Evolutionary conservation across 768 basidiomycete genomes (phyloP).

Genomic region (Calocybe cyanea): DNA sequence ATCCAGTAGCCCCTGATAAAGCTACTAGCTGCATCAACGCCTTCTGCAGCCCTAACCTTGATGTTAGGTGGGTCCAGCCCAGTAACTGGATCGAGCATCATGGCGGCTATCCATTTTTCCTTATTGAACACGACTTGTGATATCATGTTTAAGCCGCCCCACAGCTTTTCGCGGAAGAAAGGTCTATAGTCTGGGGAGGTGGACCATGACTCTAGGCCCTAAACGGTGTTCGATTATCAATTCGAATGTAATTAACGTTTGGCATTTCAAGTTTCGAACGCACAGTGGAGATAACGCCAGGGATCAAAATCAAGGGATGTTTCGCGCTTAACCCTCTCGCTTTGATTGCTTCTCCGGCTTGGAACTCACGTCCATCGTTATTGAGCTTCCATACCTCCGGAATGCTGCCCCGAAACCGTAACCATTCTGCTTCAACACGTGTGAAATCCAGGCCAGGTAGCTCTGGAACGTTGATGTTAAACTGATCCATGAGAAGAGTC

Average conservation of each 20-base stretch:
- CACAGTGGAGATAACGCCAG: slow-evolving; percentile 87
- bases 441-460: slow-evolving; percentile 66
- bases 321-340: slow-evolving; percentile 62
- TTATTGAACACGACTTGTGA: slow-evolving; percentile 79
- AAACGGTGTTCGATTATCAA: neutral
- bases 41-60: slow-evolving; percentile 90
- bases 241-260: neutral
- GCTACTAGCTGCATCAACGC: slow-evolving; percentile 83
- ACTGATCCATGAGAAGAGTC: slow-evolving; percentile 62
- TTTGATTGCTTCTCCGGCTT: slow-evolving; percentile 67
- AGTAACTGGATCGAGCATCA: slow-evolving; percentile 88
- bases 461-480: slow-evolving; percentile 62
- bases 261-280: slow-evolving; percentile 16
- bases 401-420: slow-evolving; percentile 58
- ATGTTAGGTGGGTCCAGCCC: slow-evolving; percentile 84
- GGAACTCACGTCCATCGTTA: slow-evolving; percentile 77
- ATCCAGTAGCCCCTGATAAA: slow-evolving; percentile 94
- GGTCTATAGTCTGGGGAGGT: slow-evolving; percentile 78
- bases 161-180: slow-evolving; percentile 89
- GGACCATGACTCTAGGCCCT: slow-evolving; percentile 93
- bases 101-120: slow-evolving; percentile 85
- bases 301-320: slow-evolving; percentile 82
- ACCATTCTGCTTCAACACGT: slow-evolving; percentile 70
- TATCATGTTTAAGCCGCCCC: slow-evolving; percentile 80
- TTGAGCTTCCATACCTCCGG: slow-evolving; percentile 83